These are phyloP conservation scores for Epichloe elymi DNA, from an alignment of 2,329 filamentous ascomycete genomes.

Conservation along the genomic window DNA sequence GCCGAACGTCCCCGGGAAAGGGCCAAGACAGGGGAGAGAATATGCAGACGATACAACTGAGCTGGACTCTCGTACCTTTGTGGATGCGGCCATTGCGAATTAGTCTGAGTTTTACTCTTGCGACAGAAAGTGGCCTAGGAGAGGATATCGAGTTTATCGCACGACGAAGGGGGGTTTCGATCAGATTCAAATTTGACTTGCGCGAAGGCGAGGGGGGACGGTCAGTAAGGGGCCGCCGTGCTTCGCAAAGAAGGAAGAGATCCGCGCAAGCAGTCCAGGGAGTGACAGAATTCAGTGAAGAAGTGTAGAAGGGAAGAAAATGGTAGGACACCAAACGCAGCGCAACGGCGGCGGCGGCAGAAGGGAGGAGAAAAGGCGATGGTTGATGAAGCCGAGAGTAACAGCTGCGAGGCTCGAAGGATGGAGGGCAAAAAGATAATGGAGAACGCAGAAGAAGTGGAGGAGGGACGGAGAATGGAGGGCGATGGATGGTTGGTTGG, in stretches of 20 bases:
- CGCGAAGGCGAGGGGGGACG: constrained; percentile 3
- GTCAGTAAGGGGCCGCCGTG: constrained; percentile 3
- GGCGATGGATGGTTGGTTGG: constrained; percentile 4
- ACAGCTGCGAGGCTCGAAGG: constrained; percentile 1
- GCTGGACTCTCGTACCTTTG: constrained; percentile 17
- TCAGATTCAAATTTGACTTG: constrained; percentile 9
- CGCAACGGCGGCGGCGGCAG: constrained; percentile 1
- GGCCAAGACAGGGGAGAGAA: neutral
- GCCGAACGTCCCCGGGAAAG: neutral
- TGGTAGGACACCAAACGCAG: neutral
- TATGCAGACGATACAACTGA: neutral
- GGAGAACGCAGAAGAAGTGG: constrained; percentile 6
- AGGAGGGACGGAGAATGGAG: constrained; percentile 4
- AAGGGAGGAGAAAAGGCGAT: neutral
- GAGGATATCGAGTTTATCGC: constrained; percentile 3
- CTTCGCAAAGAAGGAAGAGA: neutral
- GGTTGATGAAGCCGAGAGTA: constrained; percentile 4
- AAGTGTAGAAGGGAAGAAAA: neutral
- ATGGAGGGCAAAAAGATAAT: constrained; percentile 6
- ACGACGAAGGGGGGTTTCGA: constrained; percentile 1
- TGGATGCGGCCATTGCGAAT: constrained; percentile 22
- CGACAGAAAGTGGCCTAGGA: neutral
- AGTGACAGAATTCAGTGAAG: neutral
- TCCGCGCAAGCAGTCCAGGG: neutral
- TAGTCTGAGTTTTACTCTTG: neutral